Conservation (phyloP, 1,284 basidiomycete species). For the Trametes sp. region DNA sequence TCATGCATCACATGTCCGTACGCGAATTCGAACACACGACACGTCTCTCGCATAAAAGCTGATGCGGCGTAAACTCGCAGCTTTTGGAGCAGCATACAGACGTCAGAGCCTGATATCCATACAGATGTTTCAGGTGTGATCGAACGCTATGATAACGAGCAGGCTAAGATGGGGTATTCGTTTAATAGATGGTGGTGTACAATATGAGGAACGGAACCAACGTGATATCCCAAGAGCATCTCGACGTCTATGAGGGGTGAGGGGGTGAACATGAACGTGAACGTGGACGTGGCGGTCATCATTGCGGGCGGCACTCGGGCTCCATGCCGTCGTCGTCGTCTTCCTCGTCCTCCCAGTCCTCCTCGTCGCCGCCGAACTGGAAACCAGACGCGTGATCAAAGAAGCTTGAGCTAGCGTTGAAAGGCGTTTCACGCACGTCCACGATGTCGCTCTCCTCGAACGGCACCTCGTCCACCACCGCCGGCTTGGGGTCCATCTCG, state of each 20-base stretch:
- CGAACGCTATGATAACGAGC: not conserved
- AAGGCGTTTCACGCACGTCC: slow-evolving; percentile 81
- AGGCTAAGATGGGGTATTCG: slow-evolving; percentile 20
- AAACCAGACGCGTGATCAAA: slow-evolving; percentile 74
- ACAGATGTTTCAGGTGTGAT: not conserved
- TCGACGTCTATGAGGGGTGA: not conserved
- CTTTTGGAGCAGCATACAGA: too few species aligned
- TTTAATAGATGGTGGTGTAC: slow-evolving; percentile 23
- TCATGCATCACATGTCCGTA: too few species aligned
- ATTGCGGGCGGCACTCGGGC: slow-evolving; percentile 75
- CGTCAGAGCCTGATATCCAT: too few species aligned
- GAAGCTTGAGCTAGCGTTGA: slow-evolving; percentile 69
- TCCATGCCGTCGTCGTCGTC: slow-evolving; percentile 65
- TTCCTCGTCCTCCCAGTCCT: slow-evolving; percentile 57
- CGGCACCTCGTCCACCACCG: slow-evolving; percentile 72
- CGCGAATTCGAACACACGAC: too few species aligned
- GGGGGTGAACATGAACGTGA: too few species aligned
- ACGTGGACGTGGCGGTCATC: not conserved
- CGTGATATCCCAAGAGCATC: slow-evolving; percentile 9
- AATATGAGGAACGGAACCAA: slow-evolving; percentile 12
- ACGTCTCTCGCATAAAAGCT: too few species aligned
- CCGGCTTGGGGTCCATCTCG: slow-evolving; percentile 75
- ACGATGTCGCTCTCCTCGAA: slow-evolving; percentile 81
- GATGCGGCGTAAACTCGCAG: too few species aligned
- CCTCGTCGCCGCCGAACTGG: slow-evolving; percentile 72